These are phyloP conservation scores for Gardenia jasminoides DNA, from an alignment of 257 asterid genomes.

Conservation along the genomic window DNA sequence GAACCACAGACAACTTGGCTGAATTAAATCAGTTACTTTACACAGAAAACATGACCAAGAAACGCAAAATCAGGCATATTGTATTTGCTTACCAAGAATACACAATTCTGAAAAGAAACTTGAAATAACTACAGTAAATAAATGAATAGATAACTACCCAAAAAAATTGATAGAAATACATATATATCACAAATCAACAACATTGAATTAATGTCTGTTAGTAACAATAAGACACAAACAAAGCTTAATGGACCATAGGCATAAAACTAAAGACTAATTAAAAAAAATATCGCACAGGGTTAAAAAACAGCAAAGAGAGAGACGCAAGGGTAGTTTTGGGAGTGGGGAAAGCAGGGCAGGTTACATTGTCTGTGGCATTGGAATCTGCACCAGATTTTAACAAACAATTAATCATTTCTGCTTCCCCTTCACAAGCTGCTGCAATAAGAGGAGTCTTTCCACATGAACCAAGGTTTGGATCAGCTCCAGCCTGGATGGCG, in stretches of 20 bases:
- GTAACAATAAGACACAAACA: too few species aligned
- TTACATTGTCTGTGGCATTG: background rate
- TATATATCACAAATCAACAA: too few species aligned
- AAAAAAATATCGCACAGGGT: background rate
- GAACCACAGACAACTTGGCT: background rate
- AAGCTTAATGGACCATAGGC: too few species aligned
- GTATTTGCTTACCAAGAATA: too few species aligned
- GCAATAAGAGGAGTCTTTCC: constrained; percentile 3
- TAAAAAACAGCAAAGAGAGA: background rate
- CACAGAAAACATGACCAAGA: background rate
- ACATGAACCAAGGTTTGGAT: background rate
- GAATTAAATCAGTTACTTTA: background rate
- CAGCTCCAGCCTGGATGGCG: constrained; percentile 9
- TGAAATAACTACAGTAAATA: too few species aligned
- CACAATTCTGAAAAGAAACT: too few species aligned
- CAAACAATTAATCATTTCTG: background rate
- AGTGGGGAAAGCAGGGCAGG: background rate
- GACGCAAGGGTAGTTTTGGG: background rate
- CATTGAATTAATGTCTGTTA: too few species aligned
- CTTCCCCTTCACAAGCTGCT: background rate
- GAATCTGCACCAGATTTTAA: constrained; percentile 17
- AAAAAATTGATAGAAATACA: too few species aligned
- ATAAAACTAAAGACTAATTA: too few species aligned
- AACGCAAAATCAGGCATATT: background rate
- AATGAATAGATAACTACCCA: too few species aligned